Evolutionary conservation across 805 yeast genomes (phyloP), one percentile per base, ranked within the genome.

Genomic region (Phaffomyces opuntiae): DNA sequence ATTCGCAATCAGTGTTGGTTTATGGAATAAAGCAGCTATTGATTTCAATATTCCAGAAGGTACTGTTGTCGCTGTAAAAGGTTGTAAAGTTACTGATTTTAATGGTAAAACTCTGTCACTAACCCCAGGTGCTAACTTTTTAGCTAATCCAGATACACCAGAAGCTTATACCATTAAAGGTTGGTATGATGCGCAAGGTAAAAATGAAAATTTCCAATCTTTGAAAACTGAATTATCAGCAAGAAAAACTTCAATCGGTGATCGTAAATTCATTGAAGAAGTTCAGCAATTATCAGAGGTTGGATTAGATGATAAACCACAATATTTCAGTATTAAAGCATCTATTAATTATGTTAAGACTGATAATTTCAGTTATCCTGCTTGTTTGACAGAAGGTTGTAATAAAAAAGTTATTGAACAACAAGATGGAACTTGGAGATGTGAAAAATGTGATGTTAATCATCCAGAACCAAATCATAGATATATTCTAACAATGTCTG

Each of bases 111-210:
- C 87, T 13, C 70, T 93, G 53, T 83, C 95, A 1, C 75, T 89
- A 63, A 80, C 90, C 24, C 87, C 83, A 49, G 75, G 87, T 11
- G 89, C 96, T 19, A 75, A 86, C 1, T 67, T 93, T 52, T 64
- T 80, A 34, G 74, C 86, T 12, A 87, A 87, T 57, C 99, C 99
- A 2, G 96, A 90, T 60, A 76, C 86, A 21, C 82, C 87, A 17
- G 96, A 88, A 62, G 91, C 97, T 5, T 88, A 80, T 63, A 74
- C 78, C 45, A 74, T 93, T 54, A 87, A 88, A 64, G 98, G 98
- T 7, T 93, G 99, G 99, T 93, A 80, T 59, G 96, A 88, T 59
- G 76, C 83, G 36, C 80, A 77, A 54, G 97, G 96, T 36, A 73
- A 74, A 21, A 66, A 70, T 44, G 80, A 79, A 46, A 66, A 63